Base-by-base conservation (phyloP, 495 filamentous ascomycete genomes). In the Copromyces sp. region DNA sequence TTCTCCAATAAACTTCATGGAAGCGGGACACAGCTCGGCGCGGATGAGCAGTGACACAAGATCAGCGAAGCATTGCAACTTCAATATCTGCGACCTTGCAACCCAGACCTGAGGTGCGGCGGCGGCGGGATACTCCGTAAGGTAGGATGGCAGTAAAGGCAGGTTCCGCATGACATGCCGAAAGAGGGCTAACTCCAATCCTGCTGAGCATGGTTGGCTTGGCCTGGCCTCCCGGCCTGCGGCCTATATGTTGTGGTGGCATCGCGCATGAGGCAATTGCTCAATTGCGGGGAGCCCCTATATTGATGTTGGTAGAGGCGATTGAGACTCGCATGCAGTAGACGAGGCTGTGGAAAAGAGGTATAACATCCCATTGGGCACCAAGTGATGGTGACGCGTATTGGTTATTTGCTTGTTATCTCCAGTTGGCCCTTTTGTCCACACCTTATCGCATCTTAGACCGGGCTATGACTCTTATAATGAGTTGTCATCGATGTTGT, bases 1-100 rank as follows among this genome's bases (percentile, higher is more conserved):
- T 75, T 79, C 78, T 75, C 78, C 79, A 80, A 80, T 80, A 70
- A 73, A 35, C 24, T 68, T 68, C 69, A 69, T 70, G 68, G 41
- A 59, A 41, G 41, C 47, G 73, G 71, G 53, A 38, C 73, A 70
- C 71, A 75, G 71, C 45, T 70, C 61, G 69, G 68, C 69, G 72
- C 70, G 61, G 65, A 61, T 72, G 73, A 73, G 39, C 74, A 75
- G 47, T 73, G 29, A 59, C 68, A 42, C 32, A 69, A 59, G 42
- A 59, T 32, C 69, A 32, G 17, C 16, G 7, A 45, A 53, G 73
- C 59, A 80, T 75, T 77, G 77, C 70, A 65, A 65, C 65, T 39
- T 39, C 53, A 68, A 53, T 39, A 70, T 71, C 75, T 70, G 71
- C 32, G 29, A 65, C 53, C 6, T 35, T 4, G 53, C 24, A 65